Percentiles rank a stretch among this genome's conserved stretches.
These are phyloP conservation scores for Helicosporidium sp. DNA, from an alignment of 139 green algal species.

Conservation along the genomic window DNA sequence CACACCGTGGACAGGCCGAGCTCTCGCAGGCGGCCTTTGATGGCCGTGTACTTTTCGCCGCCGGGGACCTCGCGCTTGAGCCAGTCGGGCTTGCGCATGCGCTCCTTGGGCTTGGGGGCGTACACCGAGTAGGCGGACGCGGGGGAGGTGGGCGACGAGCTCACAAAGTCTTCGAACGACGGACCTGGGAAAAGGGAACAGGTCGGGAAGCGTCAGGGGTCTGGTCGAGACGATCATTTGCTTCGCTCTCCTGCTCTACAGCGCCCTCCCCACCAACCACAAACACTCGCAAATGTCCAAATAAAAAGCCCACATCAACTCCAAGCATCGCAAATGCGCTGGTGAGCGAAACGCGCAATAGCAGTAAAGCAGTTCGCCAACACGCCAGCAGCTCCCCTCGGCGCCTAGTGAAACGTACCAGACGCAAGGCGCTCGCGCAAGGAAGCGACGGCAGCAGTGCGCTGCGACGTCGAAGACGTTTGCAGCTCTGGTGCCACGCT, in stretches of 20 bases:
- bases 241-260: background rate
- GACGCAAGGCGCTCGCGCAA: constrained; percentile 18
- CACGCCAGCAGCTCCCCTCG: too few relatives aligned
- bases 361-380: too few relatives aligned
- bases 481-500: background rate
- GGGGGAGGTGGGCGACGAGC: background rate
- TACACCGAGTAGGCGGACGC: background rate
- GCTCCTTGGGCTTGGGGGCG: constrained; percentile 28
- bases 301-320: constrained; percentile 3
- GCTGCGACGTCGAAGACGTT: too few relatives aligned
- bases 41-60: constrained; percentile 58
- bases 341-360: background rate
- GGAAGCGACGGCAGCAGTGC: constrained; percentile 4
- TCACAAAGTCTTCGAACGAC: background rate
- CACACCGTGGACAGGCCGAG: constrained; percentile 93
- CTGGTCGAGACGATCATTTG: too few relatives aligned
- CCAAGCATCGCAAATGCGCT: background rate
- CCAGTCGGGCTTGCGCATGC: constrained; percentile 87
- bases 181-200: too few relatives aligned
- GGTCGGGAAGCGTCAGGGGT: too few relatives aligned
- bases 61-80: constrained; percentile 79
- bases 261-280: background rate
- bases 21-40: constrained; percentile 80
- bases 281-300: constrained; percentile 45
- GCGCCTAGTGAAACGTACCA: too few relatives aligned